phyloP scores from a whole-genome alignment of 1,139 yeast species.

The Kodamaea plutei region DNA sequence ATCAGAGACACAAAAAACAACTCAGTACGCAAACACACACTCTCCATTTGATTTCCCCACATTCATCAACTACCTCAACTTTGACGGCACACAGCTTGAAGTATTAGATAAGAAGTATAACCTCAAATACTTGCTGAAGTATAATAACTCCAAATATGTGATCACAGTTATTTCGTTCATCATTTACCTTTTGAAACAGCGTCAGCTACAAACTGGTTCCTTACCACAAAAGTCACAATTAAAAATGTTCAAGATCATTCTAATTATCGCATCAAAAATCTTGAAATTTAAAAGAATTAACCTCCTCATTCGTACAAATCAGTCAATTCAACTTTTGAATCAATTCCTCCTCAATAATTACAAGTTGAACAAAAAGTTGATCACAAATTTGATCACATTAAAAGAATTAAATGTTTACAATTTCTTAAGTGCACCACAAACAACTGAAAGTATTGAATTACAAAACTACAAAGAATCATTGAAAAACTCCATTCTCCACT shows the following conservation, averaged over 20 bases:
- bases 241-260: conserved; percentile 30
- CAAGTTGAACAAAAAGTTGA: conserved; percentile 35
- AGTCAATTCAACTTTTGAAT: conserved; percentile 22
- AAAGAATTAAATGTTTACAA: conserved; percentile 30
- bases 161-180: conserved; percentile 21
- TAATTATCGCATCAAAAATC: conserved; percentile 29
- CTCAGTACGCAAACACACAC: conserved; percentile 3
- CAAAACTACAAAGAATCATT: conserved; percentile 8
- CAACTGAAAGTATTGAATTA: conserved; percentile 2
- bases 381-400: conserved; percentile 28
- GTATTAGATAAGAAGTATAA: conserved; percentile 10
- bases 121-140: conserved; percentile 10
- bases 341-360: conserved; percentile 35
- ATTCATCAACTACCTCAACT: conserved; percentile 10
- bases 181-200: conserved; percentile 24
- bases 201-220: not conserved
- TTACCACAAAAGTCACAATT: conserved; percentile 9
- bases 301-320: conserved; percentile 22
- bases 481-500: conserved; percentile 7
- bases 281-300: conserved; percentile 26
- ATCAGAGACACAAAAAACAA: not conserved
- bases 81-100: conserved; percentile 14
- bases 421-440: conserved; percentile 11
- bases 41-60: conserved; percentile 6
- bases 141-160: conserved; percentile 10